Evolutionary conservation across 106 monocot species (phyloP).

Genomic region (Phalaenopsis equestris): DNA sequence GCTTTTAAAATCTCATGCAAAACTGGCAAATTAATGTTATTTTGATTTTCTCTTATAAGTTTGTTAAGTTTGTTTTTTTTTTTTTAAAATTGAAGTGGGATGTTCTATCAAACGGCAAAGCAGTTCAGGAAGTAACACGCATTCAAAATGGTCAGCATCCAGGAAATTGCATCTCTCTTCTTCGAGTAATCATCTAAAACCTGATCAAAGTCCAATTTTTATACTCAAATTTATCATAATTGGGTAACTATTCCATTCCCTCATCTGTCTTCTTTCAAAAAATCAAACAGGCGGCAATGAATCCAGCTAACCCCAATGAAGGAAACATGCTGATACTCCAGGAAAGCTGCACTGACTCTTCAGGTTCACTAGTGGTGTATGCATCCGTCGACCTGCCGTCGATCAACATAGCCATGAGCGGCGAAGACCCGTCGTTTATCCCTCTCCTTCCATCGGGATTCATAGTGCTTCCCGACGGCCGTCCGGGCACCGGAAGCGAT

Average conservation of each 20-base stretch:
- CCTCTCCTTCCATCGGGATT: conserved; percentile 83
- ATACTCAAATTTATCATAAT: neutral
- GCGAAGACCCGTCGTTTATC: conserved; percentile 57
- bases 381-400: conserved; percentile 54
- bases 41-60: no score
- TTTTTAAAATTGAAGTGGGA: conserved; percentile 52
- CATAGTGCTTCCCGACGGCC: conserved; percentile 61
- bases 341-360: conserved; percentile 82
- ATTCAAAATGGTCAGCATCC: conserved; percentile 60
- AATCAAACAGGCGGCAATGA: conserved; percentile 7
- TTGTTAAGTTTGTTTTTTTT: neutral
- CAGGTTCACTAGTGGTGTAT: conserved; percentile 65
- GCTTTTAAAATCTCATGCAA: neutral
- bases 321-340: conserved; percentile 80
- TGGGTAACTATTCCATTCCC: neutral
- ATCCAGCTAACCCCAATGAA: conserved; percentile 31
- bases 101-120: conserved; percentile 69
- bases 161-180: conserved; percentile 79
- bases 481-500: conserved; percentile 3
- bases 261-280: neutral
- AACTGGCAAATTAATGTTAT: neutral
- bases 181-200: conserved; percentile 47
- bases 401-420: conserved; percentile 75
- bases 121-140: conserved; percentile 72
- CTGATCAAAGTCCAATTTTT: neutral